These are phyloP conservation scores for Debaryomyces hansenii DNA, from an alignment of 805 yeast species.

Conservation along the genomic window DNA sequence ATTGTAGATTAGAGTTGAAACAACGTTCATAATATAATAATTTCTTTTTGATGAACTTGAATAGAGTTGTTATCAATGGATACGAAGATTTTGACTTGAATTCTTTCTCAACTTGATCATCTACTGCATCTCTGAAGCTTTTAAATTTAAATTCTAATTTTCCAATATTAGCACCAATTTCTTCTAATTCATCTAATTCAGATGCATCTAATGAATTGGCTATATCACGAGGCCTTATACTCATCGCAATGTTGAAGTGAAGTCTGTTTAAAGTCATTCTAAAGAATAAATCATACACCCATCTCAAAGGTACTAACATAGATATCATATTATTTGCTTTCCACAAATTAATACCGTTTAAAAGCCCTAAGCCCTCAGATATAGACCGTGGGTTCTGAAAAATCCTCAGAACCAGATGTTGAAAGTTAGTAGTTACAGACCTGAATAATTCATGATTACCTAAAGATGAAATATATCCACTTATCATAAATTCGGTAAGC, in stretches of 20 bases:
- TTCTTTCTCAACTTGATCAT: constrained; percentile 2
- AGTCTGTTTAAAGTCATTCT: constrained; percentile 32
- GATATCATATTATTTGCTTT: constrained; percentile 32
- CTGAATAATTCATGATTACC: constrained; percentile 33
- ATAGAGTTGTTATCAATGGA: constrained; percentile 1
- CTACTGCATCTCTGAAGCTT: constrained; percentile 1
- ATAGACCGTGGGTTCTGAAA: constrained; percentile 3
- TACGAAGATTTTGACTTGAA: neutral
- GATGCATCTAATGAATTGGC: constrained; percentile 25
- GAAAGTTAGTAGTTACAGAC: constrained; percentile 14
- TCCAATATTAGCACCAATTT: constrained; percentile 12
- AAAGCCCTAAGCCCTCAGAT: constrained; percentile 6
- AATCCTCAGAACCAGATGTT: neutral
- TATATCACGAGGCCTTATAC: constrained; percentile 31
- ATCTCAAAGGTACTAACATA: constrained; percentile 33
- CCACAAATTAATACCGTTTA: constrained; percentile 28
- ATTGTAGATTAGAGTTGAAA: constrained; percentile 1
- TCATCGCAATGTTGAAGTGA: constrained; percentile 29
- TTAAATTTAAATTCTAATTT: constrained; percentile 8
- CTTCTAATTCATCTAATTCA: constrained; percentile 24
- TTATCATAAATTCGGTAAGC: constrained; percentile 34
- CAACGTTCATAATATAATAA: neutral
- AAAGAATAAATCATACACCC: constrained; percentile 35
- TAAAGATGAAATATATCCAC: constrained; percentile 36
- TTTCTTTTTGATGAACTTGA: constrained; percentile 4